Conservation (phyloP, 441 rosid species). For the Gossypium aridum region DNA sequence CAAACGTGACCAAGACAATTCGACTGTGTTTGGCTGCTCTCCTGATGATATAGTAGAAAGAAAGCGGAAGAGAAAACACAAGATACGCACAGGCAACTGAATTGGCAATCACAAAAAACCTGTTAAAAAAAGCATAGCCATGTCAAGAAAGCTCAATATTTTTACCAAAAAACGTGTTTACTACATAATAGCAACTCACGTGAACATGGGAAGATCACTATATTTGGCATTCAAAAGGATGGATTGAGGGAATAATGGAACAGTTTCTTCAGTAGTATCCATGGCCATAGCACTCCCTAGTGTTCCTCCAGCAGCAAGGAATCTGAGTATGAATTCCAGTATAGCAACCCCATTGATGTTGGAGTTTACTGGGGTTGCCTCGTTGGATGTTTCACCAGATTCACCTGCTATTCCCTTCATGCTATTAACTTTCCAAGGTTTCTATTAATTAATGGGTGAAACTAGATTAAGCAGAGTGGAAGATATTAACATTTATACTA, state of each 20-base stretch:
- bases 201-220: slow-evolving; percentile 57
- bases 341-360: neutral
- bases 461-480: neutral
- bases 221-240: slow-evolving; percentile 41
- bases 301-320: slow-evolving; percentile 41
- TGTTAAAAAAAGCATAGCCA: slow-evolving; percentile 11
- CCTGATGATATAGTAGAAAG: slow-evolving; percentile 45
- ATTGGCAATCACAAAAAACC: slow-evolving; percentile 69
- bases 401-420: slow-evolving; percentile 34
- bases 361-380: neutral
- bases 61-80: slow-evolving; percentile 54
- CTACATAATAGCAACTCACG: slow-evolving; percentile 28
- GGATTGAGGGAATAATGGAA: slow-evolving; percentile 43
- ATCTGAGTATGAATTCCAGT: slow-evolving; percentile 24
- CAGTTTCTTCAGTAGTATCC: slow-evolving; percentile 58
- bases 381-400: slow-evolving; percentile 27
- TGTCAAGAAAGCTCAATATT: neutral
- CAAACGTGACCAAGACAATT: slow-evolving; percentile 42
- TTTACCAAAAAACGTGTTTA: neutral
- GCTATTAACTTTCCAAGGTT: neutral
- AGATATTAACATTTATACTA: slow-evolving; percentile 10
- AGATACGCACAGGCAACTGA: slow-evolving; percentile 58
- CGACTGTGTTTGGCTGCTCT: slow-evolving; percentile 33
- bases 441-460: neutral
- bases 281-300: slow-evolving; percentile 62